Base-by-base conservation (phyloP, 371 early-diverging fungal genomes). In the Circinella minor region DNA sequence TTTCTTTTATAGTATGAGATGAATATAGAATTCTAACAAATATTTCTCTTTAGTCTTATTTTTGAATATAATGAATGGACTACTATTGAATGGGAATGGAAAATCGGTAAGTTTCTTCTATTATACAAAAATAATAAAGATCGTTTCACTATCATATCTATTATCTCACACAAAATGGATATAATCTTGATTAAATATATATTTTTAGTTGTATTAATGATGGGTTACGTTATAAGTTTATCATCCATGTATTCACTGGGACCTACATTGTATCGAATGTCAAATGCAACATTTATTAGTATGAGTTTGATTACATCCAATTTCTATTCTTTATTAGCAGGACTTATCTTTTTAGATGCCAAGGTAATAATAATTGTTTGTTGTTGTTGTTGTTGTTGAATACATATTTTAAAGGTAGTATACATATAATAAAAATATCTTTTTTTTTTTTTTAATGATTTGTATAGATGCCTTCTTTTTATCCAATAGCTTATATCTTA, bases 271-370 rank as follows among this genome's bases (percentile, higher is more conserved):
- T 81, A 79, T 46, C 73, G 81, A 10, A 65, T 79, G 66, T 67
- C 76, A 7, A 76, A 79, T n/a, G 83, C 83, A 1, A 77, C 78
- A 1, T 83, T 83, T 69, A 66, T 83, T 1, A 81, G 78, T 20
- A 79, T 83, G 75, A 83, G 77, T 48, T 57, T 83, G 36, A 73
- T 81, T 17, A 81, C 83, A 43, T 79, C 79, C 37, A 83, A 83
- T 49, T 83, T 80, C 62, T 83, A 81, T 65, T 81, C 83, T 1
- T 59, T 83, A 4, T 36, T 83, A 13, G 73, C 77, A 15, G 80
- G 83, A 4, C 61, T 83, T 15, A 59, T 77, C 9, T 78, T 83
- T 59, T 60, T 81, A 11, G 73, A 81, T 63, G 71, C 77, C 37
- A 61, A 77, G 75, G 81, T 77, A 18, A 39, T 63, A 34, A 27